Conservation (phyloP, 2,329 filamentous ascomycete genomes). For the Gaeumannomyces sp. region DNA sequence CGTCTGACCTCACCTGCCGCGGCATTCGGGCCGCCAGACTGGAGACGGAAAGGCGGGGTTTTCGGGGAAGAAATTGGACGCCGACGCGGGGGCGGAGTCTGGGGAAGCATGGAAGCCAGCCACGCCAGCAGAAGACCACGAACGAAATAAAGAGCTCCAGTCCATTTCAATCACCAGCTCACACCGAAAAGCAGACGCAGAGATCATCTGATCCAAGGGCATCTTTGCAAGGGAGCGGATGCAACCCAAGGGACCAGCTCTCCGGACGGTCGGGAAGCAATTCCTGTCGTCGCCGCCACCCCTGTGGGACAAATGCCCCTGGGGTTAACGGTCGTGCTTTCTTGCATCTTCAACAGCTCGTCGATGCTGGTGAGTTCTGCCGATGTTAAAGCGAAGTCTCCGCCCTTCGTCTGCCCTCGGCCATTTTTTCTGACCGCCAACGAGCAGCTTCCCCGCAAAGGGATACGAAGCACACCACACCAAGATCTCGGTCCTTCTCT, state of each 20-base stretch:
- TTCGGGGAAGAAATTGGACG: neutral
- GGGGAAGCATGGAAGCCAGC: neutral
- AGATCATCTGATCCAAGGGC: no score
- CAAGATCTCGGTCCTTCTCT: no score
- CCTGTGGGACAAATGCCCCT: neutral
- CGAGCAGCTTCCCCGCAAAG: neutral
- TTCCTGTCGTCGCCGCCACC: neutral
- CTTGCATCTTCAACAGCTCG: no score
- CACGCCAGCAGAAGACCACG: no score
- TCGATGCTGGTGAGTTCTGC: neutral
- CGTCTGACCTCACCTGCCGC: neutral
- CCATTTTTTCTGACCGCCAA: neutral
- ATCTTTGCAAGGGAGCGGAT: neutral
- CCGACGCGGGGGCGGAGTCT: neutral
- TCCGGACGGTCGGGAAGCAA: neutral
- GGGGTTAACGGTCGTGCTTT: neutral
- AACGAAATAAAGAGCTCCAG: no score
- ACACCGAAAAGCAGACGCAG: no score
- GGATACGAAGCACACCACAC: neutral
- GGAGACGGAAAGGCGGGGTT: neutral
- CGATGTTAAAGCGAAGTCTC: neutral
- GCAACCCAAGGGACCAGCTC: neutral
- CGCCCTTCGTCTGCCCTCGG: neutral
- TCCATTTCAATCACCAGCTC: no score
- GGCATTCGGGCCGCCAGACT: neutral